Conservation (phyloP, 495 filamentous ascomycete species). For the Aspergillus ostianus region DNA sequence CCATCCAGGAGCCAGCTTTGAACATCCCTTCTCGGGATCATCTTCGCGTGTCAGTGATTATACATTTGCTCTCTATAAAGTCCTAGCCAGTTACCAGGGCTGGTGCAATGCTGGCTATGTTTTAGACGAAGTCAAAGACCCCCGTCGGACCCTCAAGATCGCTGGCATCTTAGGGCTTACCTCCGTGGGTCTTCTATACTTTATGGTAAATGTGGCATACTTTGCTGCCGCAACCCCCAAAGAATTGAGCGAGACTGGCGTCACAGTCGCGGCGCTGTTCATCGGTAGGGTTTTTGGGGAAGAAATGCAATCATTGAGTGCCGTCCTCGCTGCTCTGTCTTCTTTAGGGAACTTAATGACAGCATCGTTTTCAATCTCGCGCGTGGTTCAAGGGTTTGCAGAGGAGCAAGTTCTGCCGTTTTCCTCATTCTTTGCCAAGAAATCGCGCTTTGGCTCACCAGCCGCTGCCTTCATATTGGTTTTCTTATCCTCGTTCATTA, state of each 20-base stretch:
- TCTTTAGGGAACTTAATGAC: slow-evolving; percentile 71
- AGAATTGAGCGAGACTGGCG: slow-evolving; percentile 60
- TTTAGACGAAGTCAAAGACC: slow-evolving; percentile 68
- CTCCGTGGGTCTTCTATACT: slow-evolving; percentile 58
- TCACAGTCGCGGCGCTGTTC: slow-evolving; percentile 63
- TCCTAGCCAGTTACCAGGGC: slow-evolving; percentile 66
- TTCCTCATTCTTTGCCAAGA: slow-evolving; percentile 56
- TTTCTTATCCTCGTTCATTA: slow-evolving; percentile 60
- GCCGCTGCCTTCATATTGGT: slow-evolving; percentile 60
- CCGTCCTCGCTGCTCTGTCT: slow-evolving; percentile 57
- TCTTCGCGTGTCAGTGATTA: slow-evolving; percentile 32
- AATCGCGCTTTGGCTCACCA: slow-evolving; percentile 62
- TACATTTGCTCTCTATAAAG: slow-evolving; percentile 63
- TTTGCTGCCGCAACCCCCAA: slow-evolving; percentile 62
- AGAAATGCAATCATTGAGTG: slow-evolving; percentile 18
- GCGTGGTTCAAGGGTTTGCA: slow-evolving; percentile 63
- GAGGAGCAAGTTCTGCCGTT: slow-evolving; percentile 66
- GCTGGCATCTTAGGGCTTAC: slow-evolving; percentile 57
- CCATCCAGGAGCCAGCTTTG: slow-evolving; percentile 33
- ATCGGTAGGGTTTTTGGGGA: slow-evolving; percentile 62
- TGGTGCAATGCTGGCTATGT: slow-evolving; percentile 68
- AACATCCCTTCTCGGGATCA: slow-evolving; percentile 32
- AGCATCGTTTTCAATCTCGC: slow-evolving; percentile 63
- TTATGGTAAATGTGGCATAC: slow-evolving; percentile 67
- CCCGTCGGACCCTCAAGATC: slow-evolving; percentile 61